Evolutionary conservation across 2,329 filamentous ascomycete genomes (phyloP).

Genomic region (Hypoxylon sp.): DNA sequence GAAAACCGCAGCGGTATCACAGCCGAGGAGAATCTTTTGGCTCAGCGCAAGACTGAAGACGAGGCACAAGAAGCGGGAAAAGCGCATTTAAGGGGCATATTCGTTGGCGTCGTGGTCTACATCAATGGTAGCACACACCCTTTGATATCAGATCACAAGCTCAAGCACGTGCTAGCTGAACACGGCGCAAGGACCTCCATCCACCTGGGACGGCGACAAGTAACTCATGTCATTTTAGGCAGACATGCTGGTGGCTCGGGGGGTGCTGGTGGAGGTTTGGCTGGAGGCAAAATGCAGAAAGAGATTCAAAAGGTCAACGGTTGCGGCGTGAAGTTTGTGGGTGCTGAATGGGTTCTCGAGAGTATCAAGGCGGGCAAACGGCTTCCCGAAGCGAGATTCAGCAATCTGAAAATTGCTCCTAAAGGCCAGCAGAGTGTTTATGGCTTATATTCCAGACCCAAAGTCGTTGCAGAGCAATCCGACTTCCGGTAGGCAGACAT

Average conservation of each 20-base stretch:
- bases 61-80: constrained; percentile 59
- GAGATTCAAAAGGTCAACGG: constrained; percentile 78
- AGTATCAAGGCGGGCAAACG: constrained; percentile 81
- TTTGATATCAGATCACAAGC: constrained; percentile 83
- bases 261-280: constrained; percentile 79
- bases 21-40: constrained; percentile 47
- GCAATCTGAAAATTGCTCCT: constrained; percentile 70
- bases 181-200: constrained; percentile 81
- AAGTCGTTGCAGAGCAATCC: constrained; percentile 24
- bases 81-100: constrained; percentile 64
- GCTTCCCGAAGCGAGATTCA: constrained; percentile 79
- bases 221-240: constrained; percentile 89
- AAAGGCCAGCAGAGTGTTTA: constrained; percentile 75
- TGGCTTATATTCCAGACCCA: constrained; percentile 57
- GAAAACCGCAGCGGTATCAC: constrained; percentile 16
- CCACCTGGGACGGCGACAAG: constrained; percentile 75
- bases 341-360: constrained; percentile 87
- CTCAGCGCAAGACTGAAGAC: constrained; percentile 53
- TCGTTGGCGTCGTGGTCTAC: constrained; percentile 80
- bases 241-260: constrained; percentile 61
- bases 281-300: constrained; percentile 82
- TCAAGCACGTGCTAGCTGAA: constrained; percentile 80
- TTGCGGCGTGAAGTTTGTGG: constrained; percentile 81
- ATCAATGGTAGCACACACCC: constrained; percentile 90
- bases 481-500: constrained; percentile 31